These are phyloP conservation scores for Ophiostoma piceae DNA, from an alignment of 2,329 filamentous ascomycete species.

Conservation along the genomic window DNA sequence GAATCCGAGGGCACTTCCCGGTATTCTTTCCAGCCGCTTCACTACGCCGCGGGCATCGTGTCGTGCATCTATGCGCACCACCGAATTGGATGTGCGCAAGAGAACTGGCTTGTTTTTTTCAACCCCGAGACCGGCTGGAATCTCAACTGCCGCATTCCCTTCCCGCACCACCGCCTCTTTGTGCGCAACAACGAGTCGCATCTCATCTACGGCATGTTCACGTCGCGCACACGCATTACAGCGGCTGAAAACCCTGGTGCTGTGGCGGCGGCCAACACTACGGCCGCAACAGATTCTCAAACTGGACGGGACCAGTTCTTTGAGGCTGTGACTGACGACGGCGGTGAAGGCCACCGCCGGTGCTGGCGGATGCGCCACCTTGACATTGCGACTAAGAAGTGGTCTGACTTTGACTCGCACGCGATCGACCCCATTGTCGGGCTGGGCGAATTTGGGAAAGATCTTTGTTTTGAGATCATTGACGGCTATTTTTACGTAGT, in stretches of 20 bases:
- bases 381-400: conserved; percentile 40
- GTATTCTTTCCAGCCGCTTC: conserved; percentile 50
- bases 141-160: conserved; percentile 41
- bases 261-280: background rate
- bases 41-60: conserved; percentile 53
- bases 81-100: conserved; percentile 31
- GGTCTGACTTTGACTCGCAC: conserved; percentile 40
- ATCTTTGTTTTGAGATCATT: conserved; percentile 67
- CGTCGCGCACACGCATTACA: conserved; percentile 33
- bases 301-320: background rate
- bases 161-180: conserved; percentile 54
- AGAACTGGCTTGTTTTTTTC: conserved; percentile 51
- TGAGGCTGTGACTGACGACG: background rate
- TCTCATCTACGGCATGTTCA: conserved; percentile 63
- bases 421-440: conserved; percentile 56
- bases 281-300: background rate
- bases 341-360: conserved; percentile 9
- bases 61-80: conserved; percentile 51
- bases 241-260: background rate
- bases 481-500: conserved; percentile 62
- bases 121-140: conserved; percentile 39
- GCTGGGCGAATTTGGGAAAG: conserved; percentile 55
- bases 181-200: conserved; percentile 58
- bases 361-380: conserved; percentile 59
- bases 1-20: conserved; percentile 34